A percentile compares a stretch with the other conserved stretches of the same genome.
These are phyloP conservation scores for Spirogloea muscicola DNA, from an alignment of 139 green algal species.

Conservation along the genomic window DNA sequence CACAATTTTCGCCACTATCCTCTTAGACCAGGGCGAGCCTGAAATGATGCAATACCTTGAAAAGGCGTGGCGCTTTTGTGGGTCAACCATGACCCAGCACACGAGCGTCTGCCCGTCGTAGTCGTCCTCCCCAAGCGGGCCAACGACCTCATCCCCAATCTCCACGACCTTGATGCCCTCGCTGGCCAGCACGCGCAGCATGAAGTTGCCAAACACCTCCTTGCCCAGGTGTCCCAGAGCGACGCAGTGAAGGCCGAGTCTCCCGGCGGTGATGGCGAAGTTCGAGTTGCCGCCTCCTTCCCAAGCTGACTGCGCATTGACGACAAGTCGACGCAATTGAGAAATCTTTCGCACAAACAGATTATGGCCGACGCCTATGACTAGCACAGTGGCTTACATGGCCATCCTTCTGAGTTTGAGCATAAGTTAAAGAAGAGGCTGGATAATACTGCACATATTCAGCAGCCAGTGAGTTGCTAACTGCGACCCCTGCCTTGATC, in stretches of 20 bases:
- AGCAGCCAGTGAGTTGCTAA: conserved; percentile 6
- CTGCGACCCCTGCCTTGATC: background rate
- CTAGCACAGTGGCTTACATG: background rate
- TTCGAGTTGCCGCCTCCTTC: conserved; percentile 85
- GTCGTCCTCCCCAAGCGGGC: conserved; percentile 41
- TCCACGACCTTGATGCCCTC: conserved; percentile 53
- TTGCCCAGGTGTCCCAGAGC: conserved; percentile 71
- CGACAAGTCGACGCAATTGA: background rate
- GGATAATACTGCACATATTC: background rate
- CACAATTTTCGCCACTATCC: no score
- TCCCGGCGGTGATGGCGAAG: conserved; percentile 80
- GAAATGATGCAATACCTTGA: conserved; percentile 11
- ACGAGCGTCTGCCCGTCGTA: conserved; percentile 68
- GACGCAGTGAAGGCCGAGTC: conserved; percentile 70
- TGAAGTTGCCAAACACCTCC: conserved; percentile 79
- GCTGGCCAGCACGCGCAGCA: conserved; percentile 60
- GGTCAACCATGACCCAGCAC: conserved; percentile 86
- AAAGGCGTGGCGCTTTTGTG: conserved; percentile 38
- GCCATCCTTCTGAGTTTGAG: background rate
- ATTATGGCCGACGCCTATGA: background rate
- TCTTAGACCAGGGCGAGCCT: no score
- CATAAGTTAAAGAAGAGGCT: background rate
- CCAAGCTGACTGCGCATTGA: conserved; percentile 19
- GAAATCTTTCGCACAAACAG: conserved; percentile 1
- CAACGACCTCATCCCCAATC: background rate